Percentiles rank a stretch among this genome's conserved stretches.
Conservation (phyloP, 2,329 filamentous ascomycete genomes). For the Raffaelea albimanens region DNA sequence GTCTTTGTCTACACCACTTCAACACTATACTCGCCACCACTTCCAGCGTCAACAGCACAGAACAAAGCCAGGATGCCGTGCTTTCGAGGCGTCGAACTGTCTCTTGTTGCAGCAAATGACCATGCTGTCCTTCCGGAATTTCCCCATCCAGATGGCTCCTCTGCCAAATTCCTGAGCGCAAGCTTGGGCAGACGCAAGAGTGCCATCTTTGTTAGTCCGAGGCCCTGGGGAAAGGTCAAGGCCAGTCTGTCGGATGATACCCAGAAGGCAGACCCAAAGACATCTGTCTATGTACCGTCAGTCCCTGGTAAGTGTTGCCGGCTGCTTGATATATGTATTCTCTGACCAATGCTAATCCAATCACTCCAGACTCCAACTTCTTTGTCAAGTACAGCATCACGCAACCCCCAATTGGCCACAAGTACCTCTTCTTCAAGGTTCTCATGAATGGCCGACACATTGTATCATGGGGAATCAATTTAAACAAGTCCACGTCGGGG, state of each 20-base stretch:
- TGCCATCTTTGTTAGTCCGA: slow-evolving; percentile 6
- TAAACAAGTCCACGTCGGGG: slow-evolving; percentile 27
- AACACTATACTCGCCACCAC: too few relatives aligned
- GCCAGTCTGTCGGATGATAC: not conserved
- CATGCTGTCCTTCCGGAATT: slow-evolving; percentile 39
- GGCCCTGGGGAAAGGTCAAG: not conserved
- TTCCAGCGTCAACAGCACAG: too few relatives aligned
- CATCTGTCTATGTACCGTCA: slow-evolving; percentile 49
- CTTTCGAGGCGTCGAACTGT: slow-evolving; percentile 38
- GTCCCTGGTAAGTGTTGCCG: slow-evolving; percentile 30
- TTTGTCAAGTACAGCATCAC: slow-evolving; percentile 38
- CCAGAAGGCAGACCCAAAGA: slow-evolving; percentile 27
- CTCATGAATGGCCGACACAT: slow-evolving; percentile 43
- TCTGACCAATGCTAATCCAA: too few relatives aligned
- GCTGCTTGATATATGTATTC: not conserved
- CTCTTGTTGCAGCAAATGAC: slow-evolving; percentile 25
- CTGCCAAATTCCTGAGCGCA: slow-evolving; percentile 23
- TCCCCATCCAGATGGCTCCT: slow-evolving; percentile 42
- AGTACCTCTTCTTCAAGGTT: slow-evolving; percentile 44
- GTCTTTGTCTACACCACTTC: too few relatives aligned
- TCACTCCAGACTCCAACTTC: slow-evolving; percentile 39
- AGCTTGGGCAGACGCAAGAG: not conserved
- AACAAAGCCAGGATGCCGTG: slow-evolving; percentile 30
- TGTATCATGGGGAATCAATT: slow-evolving; percentile 42
- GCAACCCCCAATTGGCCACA: slow-evolving; percentile 21